phyloP scores from a whole-genome alignment of 768 basidiomycete genomes.

The Auricularia cornea region DNA sequence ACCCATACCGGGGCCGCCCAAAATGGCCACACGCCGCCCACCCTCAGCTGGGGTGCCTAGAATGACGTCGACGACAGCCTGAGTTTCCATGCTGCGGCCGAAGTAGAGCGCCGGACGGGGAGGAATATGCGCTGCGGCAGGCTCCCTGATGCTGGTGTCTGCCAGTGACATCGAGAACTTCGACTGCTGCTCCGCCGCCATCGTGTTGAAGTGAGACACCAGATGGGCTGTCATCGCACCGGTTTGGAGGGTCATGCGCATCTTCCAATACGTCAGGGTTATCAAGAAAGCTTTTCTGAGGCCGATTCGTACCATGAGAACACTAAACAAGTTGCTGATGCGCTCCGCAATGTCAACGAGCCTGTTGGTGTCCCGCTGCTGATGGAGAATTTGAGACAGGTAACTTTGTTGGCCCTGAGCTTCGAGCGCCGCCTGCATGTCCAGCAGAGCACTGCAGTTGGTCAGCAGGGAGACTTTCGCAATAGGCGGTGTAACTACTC shows the following conservation, averaged over 20 bases:
- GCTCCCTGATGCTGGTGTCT: too few relatives aligned
- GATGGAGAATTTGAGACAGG: background rate
- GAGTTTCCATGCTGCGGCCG: background rate
- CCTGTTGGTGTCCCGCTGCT: background rate
- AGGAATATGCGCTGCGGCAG: background rate
- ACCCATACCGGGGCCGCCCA: slow-evolving; percentile 30
- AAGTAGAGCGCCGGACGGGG: background rate
- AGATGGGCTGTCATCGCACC: background rate
- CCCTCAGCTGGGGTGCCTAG: background rate
- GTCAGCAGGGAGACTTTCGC: background rate
- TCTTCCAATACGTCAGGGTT: background rate
- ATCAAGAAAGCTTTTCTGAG: too few relatives aligned
- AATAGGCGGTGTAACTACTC: too few relatives aligned
- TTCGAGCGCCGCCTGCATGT: background rate
- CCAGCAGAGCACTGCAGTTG: background rate
- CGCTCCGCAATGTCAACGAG: background rate
- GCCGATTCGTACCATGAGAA: background rate
- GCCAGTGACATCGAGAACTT: too few relatives aligned
- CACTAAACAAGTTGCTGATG: background rate
- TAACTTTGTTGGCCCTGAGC: background rate
- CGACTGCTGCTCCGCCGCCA: too few relatives aligned
- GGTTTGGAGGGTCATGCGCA: background rate
- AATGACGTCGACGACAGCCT: background rate
- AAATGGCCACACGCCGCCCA: slow-evolving; percentile 10
- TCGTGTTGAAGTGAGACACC: background rate